Evolutionary conservation across 2,329 filamentous ascomycete species (phyloP).

Genomic region (Pseudogymnoascus sp.): DNA sequence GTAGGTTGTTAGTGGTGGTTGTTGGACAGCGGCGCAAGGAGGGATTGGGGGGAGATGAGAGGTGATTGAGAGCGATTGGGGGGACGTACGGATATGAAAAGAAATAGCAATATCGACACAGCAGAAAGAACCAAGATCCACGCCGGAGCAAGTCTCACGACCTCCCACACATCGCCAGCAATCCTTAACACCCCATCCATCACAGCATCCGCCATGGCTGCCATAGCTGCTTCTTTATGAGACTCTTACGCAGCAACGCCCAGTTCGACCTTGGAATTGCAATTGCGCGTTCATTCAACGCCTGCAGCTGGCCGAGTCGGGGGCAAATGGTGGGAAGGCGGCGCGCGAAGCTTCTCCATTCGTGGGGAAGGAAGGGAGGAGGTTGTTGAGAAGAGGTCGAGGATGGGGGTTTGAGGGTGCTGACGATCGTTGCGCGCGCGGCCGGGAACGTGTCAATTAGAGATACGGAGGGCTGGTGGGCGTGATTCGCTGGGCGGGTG

Average conservation of each 20-base stretch:
- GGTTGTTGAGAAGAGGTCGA: neutral
- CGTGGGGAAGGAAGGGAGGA: neutral
- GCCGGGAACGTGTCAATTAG: neutral
- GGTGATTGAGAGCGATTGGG: neutral
- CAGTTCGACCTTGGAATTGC: neutral
- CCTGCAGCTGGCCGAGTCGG: neutral
- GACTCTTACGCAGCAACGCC: neutral
- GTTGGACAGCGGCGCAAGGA: neutral
- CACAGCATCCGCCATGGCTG: neutral
- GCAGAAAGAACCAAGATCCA: neutral
- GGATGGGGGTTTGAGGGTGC: neutral
- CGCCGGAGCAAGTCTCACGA: neutral
- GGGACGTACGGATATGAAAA: neutral
- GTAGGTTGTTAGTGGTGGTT: constrained; percentile 9
- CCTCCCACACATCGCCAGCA: neutral
- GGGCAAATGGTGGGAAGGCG: neutral
- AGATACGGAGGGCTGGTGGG: neutral
- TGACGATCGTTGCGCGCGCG: neutral
- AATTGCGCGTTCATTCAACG: neutral
- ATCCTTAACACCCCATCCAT: neutral
- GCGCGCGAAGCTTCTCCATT: constrained; percentile 1
- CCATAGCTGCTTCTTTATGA: neutral
- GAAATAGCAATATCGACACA: neutral
- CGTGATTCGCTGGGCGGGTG: neutral
- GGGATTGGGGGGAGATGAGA: neutral